Evolutionary conservation across 495 filamentous ascomycete species (phyloP).

Genomic region (Entonaema liquescens): DNA sequence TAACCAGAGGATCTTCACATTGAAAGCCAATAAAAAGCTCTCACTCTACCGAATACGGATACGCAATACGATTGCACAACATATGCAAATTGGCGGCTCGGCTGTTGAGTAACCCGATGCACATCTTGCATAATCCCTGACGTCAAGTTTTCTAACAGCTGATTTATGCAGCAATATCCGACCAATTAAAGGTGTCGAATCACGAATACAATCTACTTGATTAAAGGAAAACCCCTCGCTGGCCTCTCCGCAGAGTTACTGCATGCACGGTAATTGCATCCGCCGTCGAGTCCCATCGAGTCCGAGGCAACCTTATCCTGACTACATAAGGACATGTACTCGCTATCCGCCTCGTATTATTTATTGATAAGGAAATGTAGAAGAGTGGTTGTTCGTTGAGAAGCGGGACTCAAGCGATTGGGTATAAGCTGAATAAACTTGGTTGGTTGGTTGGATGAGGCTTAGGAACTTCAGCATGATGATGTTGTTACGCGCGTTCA

Average conservation of each 20-base stretch:
- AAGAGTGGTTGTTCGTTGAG: background rate
- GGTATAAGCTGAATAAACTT: too few species aligned
- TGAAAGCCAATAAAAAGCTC: conserved; percentile 8
- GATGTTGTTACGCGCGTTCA: too few species aligned
- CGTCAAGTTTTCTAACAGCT: conserved; percentile 5
- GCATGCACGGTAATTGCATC: background rate
- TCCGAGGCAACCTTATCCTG: background rate
- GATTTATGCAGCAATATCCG: conserved; percentile 8
- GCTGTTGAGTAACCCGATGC: conserved; percentile 17
- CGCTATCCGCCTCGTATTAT: background rate
- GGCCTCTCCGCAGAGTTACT: background rate
- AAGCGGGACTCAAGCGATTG: too few species aligned
- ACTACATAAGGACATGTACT: background rate
- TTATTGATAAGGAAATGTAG: background rate
- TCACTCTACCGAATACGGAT: conserved; percentile 35
- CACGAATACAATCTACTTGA: conserved; percentile 21
- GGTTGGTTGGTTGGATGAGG: too few species aligned
- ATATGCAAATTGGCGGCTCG: background rate
- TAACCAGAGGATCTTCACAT: background rate
- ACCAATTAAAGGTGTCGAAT: conserved; percentile 20
- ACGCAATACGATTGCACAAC: conserved; percentile 30
- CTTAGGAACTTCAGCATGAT: too few species aligned
- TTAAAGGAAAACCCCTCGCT: background rate
- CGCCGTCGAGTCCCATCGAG: background rate
- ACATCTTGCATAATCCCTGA: conserved; percentile 13